Evolutionary conservation across 75 land plant species (phyloP).

Genomic region (Cunninghamia lanceolata): DNA sequence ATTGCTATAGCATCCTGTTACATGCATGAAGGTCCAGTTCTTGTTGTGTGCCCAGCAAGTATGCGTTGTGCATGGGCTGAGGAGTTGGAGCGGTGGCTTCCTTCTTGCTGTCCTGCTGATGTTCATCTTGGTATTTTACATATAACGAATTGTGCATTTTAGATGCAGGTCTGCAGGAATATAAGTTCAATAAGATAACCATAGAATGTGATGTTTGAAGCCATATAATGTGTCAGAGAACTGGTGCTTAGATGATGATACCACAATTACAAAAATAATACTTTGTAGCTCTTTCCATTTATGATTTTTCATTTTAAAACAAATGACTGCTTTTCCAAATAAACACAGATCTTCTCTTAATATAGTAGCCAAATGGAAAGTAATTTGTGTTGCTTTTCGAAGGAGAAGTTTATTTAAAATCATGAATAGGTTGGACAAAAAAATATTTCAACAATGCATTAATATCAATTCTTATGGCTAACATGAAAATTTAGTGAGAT

Average conservation of each 20-base stretch:
- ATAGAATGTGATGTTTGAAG: background rate
- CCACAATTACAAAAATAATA: background rate
- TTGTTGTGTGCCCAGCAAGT: conserved; percentile 94
- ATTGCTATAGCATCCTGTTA: conserved; percentile 89
- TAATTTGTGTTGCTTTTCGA: background rate
- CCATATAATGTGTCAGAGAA: background rate
- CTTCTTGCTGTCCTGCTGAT: conserved; percentile 70
- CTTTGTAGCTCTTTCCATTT: background rate
- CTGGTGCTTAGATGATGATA: background rate
- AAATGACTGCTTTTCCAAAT: background rate
- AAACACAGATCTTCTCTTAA: background rate
- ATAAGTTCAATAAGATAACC: background rate
- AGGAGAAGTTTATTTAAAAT: background rate
- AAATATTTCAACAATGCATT: too few species aligned
- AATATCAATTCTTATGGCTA: too few species aligned
- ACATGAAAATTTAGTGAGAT: too few species aligned
- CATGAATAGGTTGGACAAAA: background rate
- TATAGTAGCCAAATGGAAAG: background rate
- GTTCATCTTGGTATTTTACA: conserved; percentile 79
- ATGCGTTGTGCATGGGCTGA: conserved; percentile 92
- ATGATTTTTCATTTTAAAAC: background rate
- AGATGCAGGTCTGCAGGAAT: background rate
- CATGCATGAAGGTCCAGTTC: conserved; percentile 66
- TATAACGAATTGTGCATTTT: background rate
- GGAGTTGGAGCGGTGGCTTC: conserved; percentile 95